Conservation (phyloP, 2,329 filamentous ascomycete genomes). For the Iodosphaeria phyllophila region DNA sequence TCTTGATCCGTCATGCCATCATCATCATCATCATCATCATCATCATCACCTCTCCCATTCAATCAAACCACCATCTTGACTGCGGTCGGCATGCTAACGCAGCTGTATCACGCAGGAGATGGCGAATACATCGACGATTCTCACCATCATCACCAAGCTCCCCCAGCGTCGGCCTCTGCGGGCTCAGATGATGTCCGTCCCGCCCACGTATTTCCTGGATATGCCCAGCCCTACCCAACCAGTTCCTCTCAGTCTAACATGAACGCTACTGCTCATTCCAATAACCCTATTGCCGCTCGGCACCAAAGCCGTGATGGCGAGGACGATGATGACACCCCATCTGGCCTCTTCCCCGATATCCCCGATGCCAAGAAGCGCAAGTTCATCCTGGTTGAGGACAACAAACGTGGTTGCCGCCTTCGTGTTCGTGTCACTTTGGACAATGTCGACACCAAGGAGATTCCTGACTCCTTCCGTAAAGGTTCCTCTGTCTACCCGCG, state of each 20-base stretch:
- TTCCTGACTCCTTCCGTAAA: constrained; percentile 87
- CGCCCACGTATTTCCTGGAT: constrained; percentile 18
- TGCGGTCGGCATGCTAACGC: constrained; percentile 11
- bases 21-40: no score
- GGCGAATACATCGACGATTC: constrained; percentile 44
- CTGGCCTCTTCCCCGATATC: constrained; percentile 69
- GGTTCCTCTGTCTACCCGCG: constrained; percentile 78
- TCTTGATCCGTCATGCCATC: no score
- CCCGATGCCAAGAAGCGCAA: constrained; percentile 85
- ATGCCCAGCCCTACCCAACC: constrained; percentile 14
- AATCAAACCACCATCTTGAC: not conserved
- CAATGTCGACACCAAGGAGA: constrained; percentile 82
- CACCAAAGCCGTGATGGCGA: constrained; percentile 19
- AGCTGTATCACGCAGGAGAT: constrained; percentile 28
- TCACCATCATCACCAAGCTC: constrained; percentile 44
- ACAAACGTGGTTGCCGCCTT: constrained; percentile 60
- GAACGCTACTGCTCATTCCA: constrained; percentile 16
- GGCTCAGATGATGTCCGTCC: constrained; percentile 36
- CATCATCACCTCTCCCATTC: no score
- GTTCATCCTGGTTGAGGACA: constrained; percentile 90
- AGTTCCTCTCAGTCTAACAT: constrained; percentile 21
- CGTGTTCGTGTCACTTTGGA: constrained; percentile 88
- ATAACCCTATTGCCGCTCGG: constrained; percentile 12
- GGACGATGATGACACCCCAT: constrained; percentile 39
- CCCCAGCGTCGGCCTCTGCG: constrained; percentile 27